Base-by-base conservation (phyloP, 805 yeast species). In the Candida wancherniae region DNA sequence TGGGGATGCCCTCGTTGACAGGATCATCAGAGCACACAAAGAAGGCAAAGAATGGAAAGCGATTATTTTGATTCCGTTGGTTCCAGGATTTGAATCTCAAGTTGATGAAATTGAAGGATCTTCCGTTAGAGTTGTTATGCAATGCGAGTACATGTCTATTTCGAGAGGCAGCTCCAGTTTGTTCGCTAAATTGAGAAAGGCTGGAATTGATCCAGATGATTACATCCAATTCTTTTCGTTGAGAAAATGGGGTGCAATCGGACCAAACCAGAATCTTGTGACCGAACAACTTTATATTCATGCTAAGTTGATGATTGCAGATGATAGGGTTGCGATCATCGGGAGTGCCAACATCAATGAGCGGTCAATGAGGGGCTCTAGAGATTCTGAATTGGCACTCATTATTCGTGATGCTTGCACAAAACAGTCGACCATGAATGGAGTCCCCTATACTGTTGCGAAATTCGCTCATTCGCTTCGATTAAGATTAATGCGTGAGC, bases 291-390 rank as follows among this genome's bases (percentile, higher is more conserved):
- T 92, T 25, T 92, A 92, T 51, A 82, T 92, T 20, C 99, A 92
- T 56, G 95, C 95, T 1, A 92, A 92, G 53, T 73, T 81, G 6
- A 71, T 92, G 77, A 71, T 92, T 47, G 96, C 82, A 8, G 99
- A 92, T 60, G 98, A 92, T 50, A 70, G 95, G 28, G 75, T 80
- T 26, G 97, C 95, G 4, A 82, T 92, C 25, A 88, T 92, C 49
- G 98, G 99, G 2, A 85, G 96, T 50, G 99, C 99, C 0, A 92
- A 92, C 50, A 85, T 92, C 39, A 92, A 92, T 51, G 99, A 92
- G 55, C 72, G 99, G 48, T 90, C 97, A 0, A 88, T 88, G 86
- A 69, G 92, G 46, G 99, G 99, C 10, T 68, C 70, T 13, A 71
- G 98, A 53, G 99, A 92, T 53, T 87, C 97, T 4, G 99, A 92